Conservation (phyloP, 495 filamentous ascomycete species). For the Echria macrotheca region DNA sequence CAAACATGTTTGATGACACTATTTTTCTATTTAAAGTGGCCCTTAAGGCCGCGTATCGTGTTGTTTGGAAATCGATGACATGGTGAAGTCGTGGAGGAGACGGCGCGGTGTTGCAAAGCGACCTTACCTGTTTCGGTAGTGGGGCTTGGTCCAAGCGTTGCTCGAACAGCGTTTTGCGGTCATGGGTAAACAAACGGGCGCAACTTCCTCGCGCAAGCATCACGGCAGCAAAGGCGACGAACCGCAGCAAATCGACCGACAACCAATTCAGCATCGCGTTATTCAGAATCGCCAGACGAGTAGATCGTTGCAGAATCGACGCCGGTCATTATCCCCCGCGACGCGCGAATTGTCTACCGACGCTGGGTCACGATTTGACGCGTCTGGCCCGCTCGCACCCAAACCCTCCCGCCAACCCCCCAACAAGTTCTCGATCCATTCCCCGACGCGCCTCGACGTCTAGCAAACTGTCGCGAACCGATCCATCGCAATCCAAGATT, state of each 20-base stretch:
- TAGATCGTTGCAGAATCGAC: not conserved
- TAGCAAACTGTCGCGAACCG: too few relatives aligned
- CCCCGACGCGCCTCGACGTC: too few relatives aligned
- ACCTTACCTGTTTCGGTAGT: not conserved
- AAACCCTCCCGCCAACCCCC: not conserved
- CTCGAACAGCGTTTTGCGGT: constrained; percentile 8
- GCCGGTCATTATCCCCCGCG: not conserved
- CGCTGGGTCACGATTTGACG: constrained; percentile 4
- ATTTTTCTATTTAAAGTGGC: too few relatives aligned
- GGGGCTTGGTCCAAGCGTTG: constrained; percentile 14
- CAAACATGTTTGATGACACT: too few relatives aligned
- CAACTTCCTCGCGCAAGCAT: constrained; percentile 16
- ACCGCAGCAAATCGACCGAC: not conserved
- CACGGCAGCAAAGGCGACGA: not conserved
- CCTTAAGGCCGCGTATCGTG: too few relatives aligned
- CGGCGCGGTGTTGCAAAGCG: too few relatives aligned
- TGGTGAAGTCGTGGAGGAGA: not conserved
- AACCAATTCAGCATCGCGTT: constrained; percentile 4
- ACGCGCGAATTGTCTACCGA: too few relatives aligned
- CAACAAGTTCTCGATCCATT: not conserved
- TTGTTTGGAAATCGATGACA: too few relatives aligned
- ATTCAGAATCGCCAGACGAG: not conserved
- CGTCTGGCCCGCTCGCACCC: constrained; percentile 1
- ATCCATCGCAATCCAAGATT: too few relatives aligned
- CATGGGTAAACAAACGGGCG: constrained; percentile 21